Conservation (phyloP, 2,329 filamentous ascomycete species). For the Cytospora leucostoma region DNA sequence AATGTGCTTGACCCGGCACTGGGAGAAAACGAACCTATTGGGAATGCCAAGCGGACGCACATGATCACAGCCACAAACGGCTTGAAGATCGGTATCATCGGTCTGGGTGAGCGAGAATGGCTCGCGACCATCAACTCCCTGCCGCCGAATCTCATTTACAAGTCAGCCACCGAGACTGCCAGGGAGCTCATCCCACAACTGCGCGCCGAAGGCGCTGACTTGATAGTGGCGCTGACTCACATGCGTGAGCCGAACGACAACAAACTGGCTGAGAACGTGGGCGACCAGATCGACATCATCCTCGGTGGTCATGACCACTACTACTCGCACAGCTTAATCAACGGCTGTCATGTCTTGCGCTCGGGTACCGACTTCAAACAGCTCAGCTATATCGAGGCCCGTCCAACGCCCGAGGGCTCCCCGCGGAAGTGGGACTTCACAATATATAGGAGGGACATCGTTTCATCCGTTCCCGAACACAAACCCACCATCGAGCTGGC, state of each 20-base stretch:
- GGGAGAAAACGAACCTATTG: constrained; percentile 73
- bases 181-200: constrained; percentile 73
- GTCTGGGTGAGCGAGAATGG: constrained; percentile 85
- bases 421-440: constrained; percentile 71
- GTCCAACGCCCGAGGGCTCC: constrained; percentile 52
- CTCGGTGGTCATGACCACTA: constrained; percentile 90
- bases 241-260: constrained; percentile 87
- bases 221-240: constrained; percentile 81
- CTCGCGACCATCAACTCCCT: constrained; percentile 85
- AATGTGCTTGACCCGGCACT: constrained; percentile 85
- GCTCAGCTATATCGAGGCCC: constrained; percentile 81
- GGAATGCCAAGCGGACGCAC: constrained; percentile 71
- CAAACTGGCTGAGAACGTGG: constrained; percentile 75
- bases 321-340: constrained; percentile 76
- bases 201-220: constrained; percentile 75
- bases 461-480: constrained; percentile 68
- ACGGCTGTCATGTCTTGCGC: constrained; percentile 79
- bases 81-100: constrained; percentile 82
- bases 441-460: constrained; percentile 73
- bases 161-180: constrained; percentile 74
- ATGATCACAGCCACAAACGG: constrained; percentile 82
- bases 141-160: constrained; percentile 80
- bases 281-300: constrained; percentile 79
- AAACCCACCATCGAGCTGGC: constrained; percentile 62
- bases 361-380: constrained; percentile 93